Evolutionary conservation across 305 asterid species (phyloP), one percentile per base, ranked within the genome.

Genomic region (Fraxinus floribunda): DNA sequence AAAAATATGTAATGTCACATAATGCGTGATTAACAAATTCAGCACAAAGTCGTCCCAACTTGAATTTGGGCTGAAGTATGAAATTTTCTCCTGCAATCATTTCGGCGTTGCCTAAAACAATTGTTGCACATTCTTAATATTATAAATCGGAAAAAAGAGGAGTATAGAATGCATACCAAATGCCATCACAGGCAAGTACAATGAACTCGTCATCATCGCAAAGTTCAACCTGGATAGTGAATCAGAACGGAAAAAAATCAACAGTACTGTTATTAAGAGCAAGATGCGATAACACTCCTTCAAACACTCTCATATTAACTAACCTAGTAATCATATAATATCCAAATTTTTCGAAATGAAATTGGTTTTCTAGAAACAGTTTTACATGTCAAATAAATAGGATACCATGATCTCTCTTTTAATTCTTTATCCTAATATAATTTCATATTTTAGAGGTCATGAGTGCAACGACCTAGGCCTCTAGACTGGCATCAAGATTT

Each of bases 161-260:
- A 83, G 84, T 79, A 32, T 34, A 66, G 85, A 78, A 76, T 83
- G 87, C 93, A 68, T 96, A 94, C 99, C 99, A 96, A 83, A 96
- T 89, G 82, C 99, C 99, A 85, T 96, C 99, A 90, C 99, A 96
- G 41, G 99, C 99, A 73, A 96, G 95, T 89, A 96, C 98, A 62
- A 96, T 79, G 88, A 96, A 96, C 84, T 96, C 98, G 83, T 96
- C 99, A 55, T 91, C 98, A 74, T 92, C 93, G 7, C 99, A 94
- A 70, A 96, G 95, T 89, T 96, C 98, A 30, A 96, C 98, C 98
- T 96, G 91, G 80, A 84, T 26, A 77, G 77, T 78, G 62, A 86
- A 18, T 57, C 26, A 18, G 29, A 82, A 77, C 82, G 66, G 39
- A 3, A 60, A 49, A 90, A 90, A 77, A 76, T 55, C 80, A 60